Conservation (phyloP, 371 early-diverging fungal species). For the Circinella umbellata region DNA sequence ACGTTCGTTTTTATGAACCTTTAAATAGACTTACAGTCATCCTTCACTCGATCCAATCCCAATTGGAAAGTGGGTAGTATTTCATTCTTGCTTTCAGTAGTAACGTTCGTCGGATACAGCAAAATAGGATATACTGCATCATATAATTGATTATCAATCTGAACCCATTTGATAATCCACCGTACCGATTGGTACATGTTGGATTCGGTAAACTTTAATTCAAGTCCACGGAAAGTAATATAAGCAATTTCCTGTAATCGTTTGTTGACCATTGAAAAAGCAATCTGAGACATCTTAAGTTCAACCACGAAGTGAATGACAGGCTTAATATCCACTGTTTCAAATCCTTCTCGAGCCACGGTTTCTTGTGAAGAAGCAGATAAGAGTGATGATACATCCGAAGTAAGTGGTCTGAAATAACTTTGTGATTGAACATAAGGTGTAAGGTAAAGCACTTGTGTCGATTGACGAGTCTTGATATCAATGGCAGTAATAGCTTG, state of each 20-base stretch:
- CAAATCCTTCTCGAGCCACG: conserved; percentile 59
- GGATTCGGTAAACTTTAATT: conserved; percentile 71
- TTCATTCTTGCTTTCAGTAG: conserved; percentile 58
- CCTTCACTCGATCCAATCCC: conserved; percentile 72
- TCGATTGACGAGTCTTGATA: conserved; percentile 82
- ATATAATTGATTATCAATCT: conserved; percentile 87
- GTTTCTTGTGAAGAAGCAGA: conserved; percentile 30
- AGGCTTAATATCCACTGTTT: conserved; percentile 52
- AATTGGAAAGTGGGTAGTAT: conserved; percentile 62
- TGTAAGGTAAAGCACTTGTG: conserved; percentile 78
- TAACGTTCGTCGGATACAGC: conserved; percentile 80
- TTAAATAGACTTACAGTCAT: conserved; percentile 52
- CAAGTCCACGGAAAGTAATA: conserved; percentile 69
- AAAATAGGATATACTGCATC: conserved; percentile 80
- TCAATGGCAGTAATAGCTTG: conserved; percentile 78
- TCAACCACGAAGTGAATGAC: conserved; percentile 37
- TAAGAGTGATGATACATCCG: conserved; percentile 11
- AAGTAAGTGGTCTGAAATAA: conserved; percentile 54
- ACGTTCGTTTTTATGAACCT: background rate
- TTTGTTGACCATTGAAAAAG: conserved; percentile 77
- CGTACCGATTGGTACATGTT: conserved; percentile 67
- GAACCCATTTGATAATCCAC: conserved; percentile 79
- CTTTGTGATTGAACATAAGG: conserved; percentile 73
- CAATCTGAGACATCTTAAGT: conserved; percentile 63
- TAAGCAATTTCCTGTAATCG: conserved; percentile 73